Percentiles rank a stretch among this genome's conserved stretches.
Evolutionary conservation across 192 early-diverging fungal genomes (phyloP).

Genomic region (Glomus cerebriforme): DNA sequence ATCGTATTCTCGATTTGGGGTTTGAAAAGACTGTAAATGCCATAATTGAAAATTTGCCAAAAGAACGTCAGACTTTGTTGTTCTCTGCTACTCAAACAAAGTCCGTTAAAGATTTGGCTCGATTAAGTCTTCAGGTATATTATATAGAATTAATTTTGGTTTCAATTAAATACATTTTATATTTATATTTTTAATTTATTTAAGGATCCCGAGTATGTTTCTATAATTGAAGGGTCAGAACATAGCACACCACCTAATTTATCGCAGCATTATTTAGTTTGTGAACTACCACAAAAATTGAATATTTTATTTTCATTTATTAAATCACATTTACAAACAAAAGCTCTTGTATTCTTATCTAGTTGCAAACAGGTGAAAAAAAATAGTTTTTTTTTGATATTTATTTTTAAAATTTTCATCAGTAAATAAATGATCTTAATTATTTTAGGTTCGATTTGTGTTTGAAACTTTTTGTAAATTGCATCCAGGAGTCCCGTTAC

Average conservation of each 20-base stretch:
- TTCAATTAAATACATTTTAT: constrained; percentile 25
- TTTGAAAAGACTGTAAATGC: constrained; percentile 83
- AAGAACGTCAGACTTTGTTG: constrained; percentile 85
- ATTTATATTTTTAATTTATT: constrained; percentile 1
- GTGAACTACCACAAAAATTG: constrained; percentile 86
- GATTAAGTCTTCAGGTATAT: constrained; percentile 74
- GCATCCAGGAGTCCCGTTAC: constrained; percentile 87
- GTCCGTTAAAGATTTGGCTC: constrained; percentile 90
- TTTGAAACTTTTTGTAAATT: constrained; percentile 95
- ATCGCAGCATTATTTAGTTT: constrained; percentile 83
- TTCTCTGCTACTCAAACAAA: constrained; percentile 99
- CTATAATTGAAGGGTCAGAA: constrained; percentile 86
- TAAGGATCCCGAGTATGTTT: constrained; percentile 89
- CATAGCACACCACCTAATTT: constrained; percentile 78
- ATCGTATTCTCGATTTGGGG: constrained; percentile 86
- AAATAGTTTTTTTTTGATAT: constrained; percentile 6
- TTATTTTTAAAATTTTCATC: not conserved
- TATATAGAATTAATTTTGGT: not conserved
- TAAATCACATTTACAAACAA: constrained; percentile 86
- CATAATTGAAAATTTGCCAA: constrained; percentile 82
- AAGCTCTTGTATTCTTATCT: constrained; percentile 91
- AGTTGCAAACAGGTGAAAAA: constrained; percentile 88
- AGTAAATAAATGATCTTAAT: constrained; percentile 29
- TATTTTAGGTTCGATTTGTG: constrained; percentile 68
- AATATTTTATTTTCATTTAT: constrained; percentile 96